Percentiles rank a stretch among this genome's conserved stretches.
phyloP scores from a whole-genome alignment of 192 early-diverging fungal genomes.

The Rhizophlyctis rosea region DNA sequence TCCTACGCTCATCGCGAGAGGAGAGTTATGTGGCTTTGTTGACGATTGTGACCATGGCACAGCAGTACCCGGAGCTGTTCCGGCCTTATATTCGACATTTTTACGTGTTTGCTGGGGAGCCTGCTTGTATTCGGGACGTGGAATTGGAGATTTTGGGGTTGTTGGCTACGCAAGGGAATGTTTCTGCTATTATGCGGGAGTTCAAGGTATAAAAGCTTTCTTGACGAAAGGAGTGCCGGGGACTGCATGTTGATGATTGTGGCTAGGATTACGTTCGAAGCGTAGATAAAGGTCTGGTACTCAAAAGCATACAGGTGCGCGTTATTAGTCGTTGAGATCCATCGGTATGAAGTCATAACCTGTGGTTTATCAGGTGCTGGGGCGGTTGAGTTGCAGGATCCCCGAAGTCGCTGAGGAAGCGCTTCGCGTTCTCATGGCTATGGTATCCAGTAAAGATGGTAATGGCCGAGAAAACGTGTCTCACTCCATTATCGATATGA shows the following conservation, averaged over 20 bases:
- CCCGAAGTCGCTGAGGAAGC: constrained; percentile 50
- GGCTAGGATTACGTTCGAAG: constrained; percentile 70
- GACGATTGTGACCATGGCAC: constrained; percentile 74
- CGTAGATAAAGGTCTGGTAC: constrained; percentile 62
- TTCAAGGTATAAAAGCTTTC: constrained; percentile 57
- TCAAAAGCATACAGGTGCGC: constrained; percentile 58
- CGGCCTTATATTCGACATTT: constrained; percentile 72
- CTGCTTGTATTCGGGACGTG: constrained; percentile 70
- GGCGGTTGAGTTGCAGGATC: constrained; percentile 16
- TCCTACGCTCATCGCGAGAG: constrained; percentile 68
- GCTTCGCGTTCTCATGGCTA: constrained; percentile 34
- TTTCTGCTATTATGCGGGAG: constrained; percentile 67
- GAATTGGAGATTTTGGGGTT: constrained; percentile 83
- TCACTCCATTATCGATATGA: not conserved
- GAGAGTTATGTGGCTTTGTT: constrained; percentile 72
- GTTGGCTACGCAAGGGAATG: constrained; percentile 67
- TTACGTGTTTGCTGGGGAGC: constrained; percentile 75
- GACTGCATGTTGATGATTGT: no score
- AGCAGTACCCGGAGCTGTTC: constrained; percentile 66
- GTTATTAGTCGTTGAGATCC: no score
- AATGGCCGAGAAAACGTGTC: not conserved
- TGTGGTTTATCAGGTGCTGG: constrained; percentile 40
- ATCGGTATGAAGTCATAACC: no score
- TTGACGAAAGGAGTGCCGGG: no score
- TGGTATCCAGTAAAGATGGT: constrained; percentile 29